Base-by-base conservation (phyloP, 1,284 basidiomycete genomes). In the Phellopilus nigrolimitatus region DNA sequence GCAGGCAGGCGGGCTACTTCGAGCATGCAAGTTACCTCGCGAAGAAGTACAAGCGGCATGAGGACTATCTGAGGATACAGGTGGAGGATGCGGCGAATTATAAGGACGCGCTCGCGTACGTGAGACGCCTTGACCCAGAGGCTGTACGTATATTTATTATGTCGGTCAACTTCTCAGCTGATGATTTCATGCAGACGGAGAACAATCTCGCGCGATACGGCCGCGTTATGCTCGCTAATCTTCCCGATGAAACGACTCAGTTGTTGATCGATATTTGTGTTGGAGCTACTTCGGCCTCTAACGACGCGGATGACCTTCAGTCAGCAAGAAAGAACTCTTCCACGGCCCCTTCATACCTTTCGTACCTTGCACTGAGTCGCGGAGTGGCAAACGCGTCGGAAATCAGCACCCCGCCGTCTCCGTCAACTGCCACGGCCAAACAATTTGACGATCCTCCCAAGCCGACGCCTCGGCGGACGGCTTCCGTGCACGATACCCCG, bases 21-120 rank as follows among this genome's bases (percentile, higher is more conserved):
- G 86, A 91, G 46, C 95, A 99, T 63, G 97, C 97, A 0, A 83
- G 86, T 0, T 99, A 97, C 66, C 78, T 99, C 3, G 95, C 95
- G 4, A 85, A 85, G 69, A 90, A 91, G 63, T 98, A 95, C 67
- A 82, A 84, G 34, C 73, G 89, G 25, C 92, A 97, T 61, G 91
- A 95, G 60, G 95, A 97, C 59, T 98, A 95, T 64, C 66, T 99
- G 36, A 76, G 91, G 47, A 97, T 98, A 47, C 89, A 95, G 67
- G 89, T 99, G 45, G 95, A 98, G 66, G 95, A 99, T 68, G 83
- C 85, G 0, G 80, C 79, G 12, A 88, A 94, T 60, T 92, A 84
- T 61, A 73, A 68, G 40, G 92, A 93, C 59, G 97, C 95, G 0
- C 67, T 97, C 49, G 67, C 66, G 12, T 98, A 97, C 66, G 68